Evolutionary conservation across 1,139 yeast species (phyloP), one percentile per base, ranked within the genome.

Genomic region (Pichia terricola): DNA sequence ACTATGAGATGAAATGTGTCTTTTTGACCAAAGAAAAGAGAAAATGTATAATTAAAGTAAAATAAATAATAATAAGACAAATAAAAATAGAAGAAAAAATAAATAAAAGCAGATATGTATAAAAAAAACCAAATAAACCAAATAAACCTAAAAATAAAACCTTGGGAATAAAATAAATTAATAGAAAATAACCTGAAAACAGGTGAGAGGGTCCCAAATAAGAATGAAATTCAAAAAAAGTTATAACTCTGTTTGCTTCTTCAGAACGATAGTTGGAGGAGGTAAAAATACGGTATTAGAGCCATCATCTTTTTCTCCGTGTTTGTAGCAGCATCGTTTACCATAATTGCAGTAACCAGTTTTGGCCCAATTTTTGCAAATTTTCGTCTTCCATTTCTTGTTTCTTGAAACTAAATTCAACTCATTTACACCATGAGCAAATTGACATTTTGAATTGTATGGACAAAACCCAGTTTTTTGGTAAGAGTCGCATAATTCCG

Each of bases 261-360:
- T 42, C 5, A 42, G 30, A 28, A 34, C 40, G 11, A 31, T 27
- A 36, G 11, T 35, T 39, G 40, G 40, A 10, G 42, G 38, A 6
- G 6, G 10, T 32, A 10, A n/a, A 26, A 27, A 28, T 8, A 10
- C 28, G 4, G 28, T 9, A n/a, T 9, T 41, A 26, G 51, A 43
- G 11, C 55, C 54, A 35, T 44, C 46, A 44, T 54, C 58, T 34
- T 43, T 52, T 38, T 67, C 67, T 33, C 80, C 85, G 64, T 88
- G 96, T 60, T 83, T 84, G 68, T 88, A 88, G 59, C 95, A 86
- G 63, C 96, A 88, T 60, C 96, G 75, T 62, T 77, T 85, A 33
- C 95, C 95, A 63, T 88, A 88, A 42, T 94, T 78, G 62, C 96
- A 88, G 43, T 77, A 69, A 26, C 96, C 96, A 45, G 72, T 75